phyloP scores from a whole-genome alignment of 2,329 filamentous ascomycete genomes.

The Cryphonectria radicalis region DNA sequence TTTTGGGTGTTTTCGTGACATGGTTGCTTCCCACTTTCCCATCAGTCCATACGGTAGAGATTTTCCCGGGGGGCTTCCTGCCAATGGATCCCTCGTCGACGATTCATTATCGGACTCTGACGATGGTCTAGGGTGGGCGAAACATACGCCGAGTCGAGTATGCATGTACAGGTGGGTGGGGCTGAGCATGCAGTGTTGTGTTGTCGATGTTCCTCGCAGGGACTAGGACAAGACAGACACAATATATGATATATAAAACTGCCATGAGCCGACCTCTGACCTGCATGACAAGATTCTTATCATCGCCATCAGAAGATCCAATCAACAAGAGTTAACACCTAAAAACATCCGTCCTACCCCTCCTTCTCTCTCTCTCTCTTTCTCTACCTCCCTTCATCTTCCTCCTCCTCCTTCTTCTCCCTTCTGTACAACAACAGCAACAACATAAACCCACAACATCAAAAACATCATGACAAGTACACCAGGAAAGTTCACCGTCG shows the following conservation, averaged over 20 bases:
- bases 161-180: neutral
- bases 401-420: neutral
- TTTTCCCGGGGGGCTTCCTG: slow-evolving; percentile 23
- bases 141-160: neutral
- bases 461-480: slow-evolving; percentile 20
- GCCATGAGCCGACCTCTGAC: slow-evolving; percentile 18
- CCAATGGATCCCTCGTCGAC: slow-evolving; percentile 21
- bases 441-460: slow-evolving; percentile 5
- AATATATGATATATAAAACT: slow-evolving; percentile 24
- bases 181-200: neutral
- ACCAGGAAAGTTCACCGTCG: slow-evolving; percentile 33
- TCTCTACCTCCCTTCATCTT: neutral
- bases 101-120: slow-evolving; percentile 22
- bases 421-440: neutral
- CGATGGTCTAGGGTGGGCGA: slow-evolving; percentile 17
- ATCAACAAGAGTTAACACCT: neutral
- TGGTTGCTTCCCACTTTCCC: slow-evolving; percentile 28
- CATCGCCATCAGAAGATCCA: slow-evolving; percentile 10
- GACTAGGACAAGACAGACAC: slow-evolving; percentile 3
- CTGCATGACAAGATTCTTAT: neutral
- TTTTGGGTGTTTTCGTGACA: slow-evolving; percentile 18
- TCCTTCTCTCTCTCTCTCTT: neutral
- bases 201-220: neutral
- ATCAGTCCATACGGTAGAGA: slow-evolving; percentile 29
- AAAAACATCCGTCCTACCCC: neutral